Percentiles rank a stretch among this genome's conserved stretches.
phyloP scores from a whole-genome alignment of 2,329 filamentous ascomycete genomes.

The Neonectria sp. region DNA sequence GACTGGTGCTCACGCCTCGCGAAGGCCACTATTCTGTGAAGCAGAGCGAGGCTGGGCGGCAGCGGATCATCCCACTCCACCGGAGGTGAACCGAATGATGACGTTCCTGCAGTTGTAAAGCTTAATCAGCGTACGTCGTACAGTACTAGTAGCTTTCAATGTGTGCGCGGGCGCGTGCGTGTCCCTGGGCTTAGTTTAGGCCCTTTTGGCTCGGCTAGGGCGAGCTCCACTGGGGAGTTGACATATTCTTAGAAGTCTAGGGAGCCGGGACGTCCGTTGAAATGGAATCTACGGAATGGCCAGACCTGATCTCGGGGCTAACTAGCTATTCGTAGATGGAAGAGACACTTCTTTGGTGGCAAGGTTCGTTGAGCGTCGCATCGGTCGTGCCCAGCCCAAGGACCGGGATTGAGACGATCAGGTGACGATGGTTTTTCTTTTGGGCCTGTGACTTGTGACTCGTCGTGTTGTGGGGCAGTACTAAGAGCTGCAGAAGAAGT shows the following conservation, averaged over 20 bases:
- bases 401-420: constrained; percentile 28
- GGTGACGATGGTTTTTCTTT: constrained; percentile 36
- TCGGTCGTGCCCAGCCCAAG: neutral
- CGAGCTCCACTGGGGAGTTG: constrained; percentile 15
- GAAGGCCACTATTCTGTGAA: neutral
- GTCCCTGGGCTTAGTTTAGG: constrained; percentile 25
- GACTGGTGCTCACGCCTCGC: neutral
- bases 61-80: constrained; percentile 8
- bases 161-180: constrained; percentile 24
- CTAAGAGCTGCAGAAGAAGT: constrained; percentile 5
- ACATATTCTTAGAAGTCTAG: constrained; percentile 16
- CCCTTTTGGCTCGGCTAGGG: constrained; percentile 1
- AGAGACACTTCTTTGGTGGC: constrained; percentile 9
- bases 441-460: constrained; percentile 31
- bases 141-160: constrained; percentile 2
- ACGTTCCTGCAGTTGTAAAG: constrained; percentile 26
- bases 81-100: constrained; percentile 18
- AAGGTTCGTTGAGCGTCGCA: constrained; percentile 21
- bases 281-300: constrained; percentile 1
- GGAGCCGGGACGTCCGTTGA: constrained; percentile 25
- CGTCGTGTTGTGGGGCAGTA: constrained; percentile 15
- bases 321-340: neutral
- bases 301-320: constrained; percentile 7
- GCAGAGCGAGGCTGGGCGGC: neutral
- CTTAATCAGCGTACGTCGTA: constrained; percentile 4